Evolutionary conservation across 2,329 filamentous ascomycete species (phyloP).

Genomic region (Colletotrichum coccodes): DNA sequence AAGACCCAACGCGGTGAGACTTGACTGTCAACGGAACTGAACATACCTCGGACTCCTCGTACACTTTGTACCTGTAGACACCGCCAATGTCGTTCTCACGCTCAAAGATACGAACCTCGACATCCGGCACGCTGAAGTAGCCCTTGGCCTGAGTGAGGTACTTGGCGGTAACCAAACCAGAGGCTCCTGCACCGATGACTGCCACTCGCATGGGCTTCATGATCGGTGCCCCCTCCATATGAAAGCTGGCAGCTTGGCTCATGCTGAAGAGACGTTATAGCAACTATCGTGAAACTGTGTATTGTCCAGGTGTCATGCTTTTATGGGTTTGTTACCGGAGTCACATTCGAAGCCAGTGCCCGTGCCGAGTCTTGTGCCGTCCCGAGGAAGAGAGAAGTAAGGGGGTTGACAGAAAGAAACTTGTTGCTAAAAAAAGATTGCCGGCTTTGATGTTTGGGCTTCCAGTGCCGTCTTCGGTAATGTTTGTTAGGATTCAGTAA

Average conservation of each 20-base stretch:
- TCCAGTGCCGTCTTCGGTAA: too few relatives aligned
- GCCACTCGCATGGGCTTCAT: constrained; percentile 48
- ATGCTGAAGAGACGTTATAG: neutral
- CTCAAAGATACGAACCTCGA: constrained; percentile 58
- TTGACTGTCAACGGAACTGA: neutral
- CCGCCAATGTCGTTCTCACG: constrained; percentile 54
- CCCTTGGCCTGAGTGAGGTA: constrained; percentile 50
- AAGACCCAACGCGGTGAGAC: too few relatives aligned
- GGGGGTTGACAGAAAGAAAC: too few relatives aligned
- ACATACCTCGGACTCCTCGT: constrained; percentile 57
- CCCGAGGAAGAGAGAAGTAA: neutral
- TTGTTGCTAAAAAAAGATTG: neutral
- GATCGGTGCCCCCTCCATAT: neutral
- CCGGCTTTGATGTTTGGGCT: neutral
- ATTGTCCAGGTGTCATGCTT: too few relatives aligned
- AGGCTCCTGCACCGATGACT: constrained; percentile 55
- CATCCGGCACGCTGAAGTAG: constrained; percentile 47
- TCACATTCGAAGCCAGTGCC: neutral
- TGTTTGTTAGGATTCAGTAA: too few relatives aligned
- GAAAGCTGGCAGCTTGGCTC: neutral
- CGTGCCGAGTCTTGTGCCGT: neutral
- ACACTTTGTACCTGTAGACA: constrained; percentile 57
- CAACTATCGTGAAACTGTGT: too few relatives aligned
- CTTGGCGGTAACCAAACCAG: constrained; percentile 53
- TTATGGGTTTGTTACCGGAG: neutral